Percentiles rank a stretch among this genome's conserved stretches.
These are phyloP conservation scores for Mollisia scopiformis DNA, from an alignment of 2,329 filamentous ascomycete species.

Conservation along the genomic window DNA sequence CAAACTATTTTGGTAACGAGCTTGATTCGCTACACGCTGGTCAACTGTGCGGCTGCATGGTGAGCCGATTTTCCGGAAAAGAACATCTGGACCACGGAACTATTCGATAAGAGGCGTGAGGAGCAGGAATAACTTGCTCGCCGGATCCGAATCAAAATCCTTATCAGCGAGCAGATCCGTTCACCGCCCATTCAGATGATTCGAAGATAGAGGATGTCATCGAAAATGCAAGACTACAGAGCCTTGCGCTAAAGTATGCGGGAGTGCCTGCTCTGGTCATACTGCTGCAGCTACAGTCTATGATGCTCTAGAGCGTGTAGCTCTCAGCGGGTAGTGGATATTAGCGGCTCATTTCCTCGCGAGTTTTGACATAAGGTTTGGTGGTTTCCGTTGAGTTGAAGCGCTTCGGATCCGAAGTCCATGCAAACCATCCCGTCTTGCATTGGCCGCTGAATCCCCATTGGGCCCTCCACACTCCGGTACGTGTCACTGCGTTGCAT, in stretches of 20 bases:
- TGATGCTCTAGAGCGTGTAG: too few relatives aligned
- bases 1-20: neutral
- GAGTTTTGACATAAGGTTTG: too few relatives aligned
- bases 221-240: too few relatives aligned
- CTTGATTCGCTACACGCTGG: neutral
- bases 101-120: neutral
- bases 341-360: too few relatives aligned
- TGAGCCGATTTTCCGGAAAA: neutral
- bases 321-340: too few relatives aligned
- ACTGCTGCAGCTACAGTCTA: too few relatives aligned
- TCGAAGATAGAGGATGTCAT: too few relatives aligned
- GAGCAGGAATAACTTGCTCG: neutral
- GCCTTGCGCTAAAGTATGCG: too few relatives aligned
- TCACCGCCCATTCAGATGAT: neutral
- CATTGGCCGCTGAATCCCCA: neutral
- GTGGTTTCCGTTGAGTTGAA: neutral
- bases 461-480: neutral
- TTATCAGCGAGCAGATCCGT: neutral
- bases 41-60: neutral
- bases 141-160: neutral
- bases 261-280: too few relatives aligned
- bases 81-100: neutral
- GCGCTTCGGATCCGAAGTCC: neutral
- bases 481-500: neutral
- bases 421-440: neutral